A percentile compares a stretch with the other conserved stretches of the same genome.
Evolutionary conservation across 2,329 filamentous ascomycete species (phyloP).

Genomic region (Trichoderma koningiopsis): DNA sequence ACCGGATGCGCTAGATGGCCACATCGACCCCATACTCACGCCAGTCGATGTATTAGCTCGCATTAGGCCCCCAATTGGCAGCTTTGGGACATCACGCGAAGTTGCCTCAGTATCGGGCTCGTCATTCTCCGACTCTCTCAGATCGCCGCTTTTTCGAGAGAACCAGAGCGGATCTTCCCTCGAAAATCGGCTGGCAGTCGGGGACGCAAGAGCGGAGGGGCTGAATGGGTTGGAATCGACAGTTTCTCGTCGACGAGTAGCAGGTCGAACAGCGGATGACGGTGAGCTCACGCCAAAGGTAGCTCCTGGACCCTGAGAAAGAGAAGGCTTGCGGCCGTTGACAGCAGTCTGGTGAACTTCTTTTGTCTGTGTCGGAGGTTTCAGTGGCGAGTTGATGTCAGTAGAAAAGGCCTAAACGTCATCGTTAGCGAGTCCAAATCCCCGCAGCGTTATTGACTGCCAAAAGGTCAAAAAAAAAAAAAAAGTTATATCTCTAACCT

Average conservation of each 20-base stretch:
- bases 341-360: constrained; percentile 59
- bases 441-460: neutral
- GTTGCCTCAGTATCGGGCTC: constrained; percentile 48
- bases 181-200: constrained; percentile 60
- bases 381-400: constrained; percentile 92
- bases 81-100: constrained; percentile 38
- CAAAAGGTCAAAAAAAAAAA: no score
- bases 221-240: constrained; percentile 66
- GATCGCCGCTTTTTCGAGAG: constrained; percentile 55
- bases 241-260: constrained; percentile 81
- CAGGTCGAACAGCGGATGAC: constrained; percentile 68
- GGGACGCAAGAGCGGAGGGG: constrained; percentile 59
- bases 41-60: constrained; percentile 58
- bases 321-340: constrained; percentile 77
- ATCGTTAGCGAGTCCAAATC: constrained; percentile 30
- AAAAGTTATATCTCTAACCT: constrained; percentile 45
- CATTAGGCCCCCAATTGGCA: constrained; percentile 50
- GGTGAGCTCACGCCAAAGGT: constrained; percentile 74
- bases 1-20: constrained; percentile 59
- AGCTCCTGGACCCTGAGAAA: constrained; percentile 69
- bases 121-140: constrained; percentile 58
- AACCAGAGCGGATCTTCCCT: constrained; percentile 66
- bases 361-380: constrained; percentile 78
- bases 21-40: constrained; percentile 48
- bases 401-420: constrained; percentile 69